phyloP scores from a whole-genome alignment of 305 asterid species.

The Fraxinus greggii region DNA sequence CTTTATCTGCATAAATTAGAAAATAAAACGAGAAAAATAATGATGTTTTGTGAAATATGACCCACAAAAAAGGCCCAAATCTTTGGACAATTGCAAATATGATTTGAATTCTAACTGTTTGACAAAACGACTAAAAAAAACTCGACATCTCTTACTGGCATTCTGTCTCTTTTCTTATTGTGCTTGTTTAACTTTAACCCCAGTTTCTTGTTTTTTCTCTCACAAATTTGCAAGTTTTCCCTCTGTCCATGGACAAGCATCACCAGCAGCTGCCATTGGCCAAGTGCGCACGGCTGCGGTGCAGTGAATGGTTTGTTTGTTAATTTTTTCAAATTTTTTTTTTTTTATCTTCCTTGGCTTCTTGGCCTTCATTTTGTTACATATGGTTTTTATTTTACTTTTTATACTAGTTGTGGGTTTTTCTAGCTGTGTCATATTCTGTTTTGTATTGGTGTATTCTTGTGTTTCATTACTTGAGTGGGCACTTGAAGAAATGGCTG shows the following conservation, averaged over 20 bases:
- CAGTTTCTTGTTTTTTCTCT: slow-evolving; percentile 36
- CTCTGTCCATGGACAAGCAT: slow-evolving; percentile 61
- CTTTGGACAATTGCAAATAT: slow-evolving; percentile 55
- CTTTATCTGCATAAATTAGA: slow-evolving; percentile 34
- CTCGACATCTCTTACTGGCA: slow-evolving; percentile 39
- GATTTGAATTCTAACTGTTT: slow-evolving; percentile 49
- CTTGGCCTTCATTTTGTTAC: slow-evolving; percentile 1
- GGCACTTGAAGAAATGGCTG: neutral
- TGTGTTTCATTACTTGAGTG: neutral
- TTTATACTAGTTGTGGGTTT: neutral
- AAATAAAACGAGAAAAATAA: slow-evolving; percentile 14
- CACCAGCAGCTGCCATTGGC: slow-evolving; percentile 52
- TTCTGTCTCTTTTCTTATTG: slow-evolving; percentile 36
- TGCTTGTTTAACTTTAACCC: slow-evolving; percentile 35
- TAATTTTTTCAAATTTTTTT: neutral
- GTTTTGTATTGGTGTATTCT: neutral
- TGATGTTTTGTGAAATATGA: slow-evolving; percentile 29
- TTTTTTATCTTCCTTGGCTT: neutral
- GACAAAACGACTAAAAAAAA: slow-evolving; percentile 58
- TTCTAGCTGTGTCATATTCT: neutral
- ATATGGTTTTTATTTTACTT: neutral
- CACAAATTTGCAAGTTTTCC: slow-evolving; percentile 27
- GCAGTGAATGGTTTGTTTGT: slow-evolving; percentile 58
- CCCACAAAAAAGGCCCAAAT: slow-evolving; percentile 55
- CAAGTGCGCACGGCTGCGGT: slow-evolving; percentile 52